Evolutionary conservation across 768 basidiomycete genomes (phyloP).

Genomic region (Leccinum incarnatum): DNA sequence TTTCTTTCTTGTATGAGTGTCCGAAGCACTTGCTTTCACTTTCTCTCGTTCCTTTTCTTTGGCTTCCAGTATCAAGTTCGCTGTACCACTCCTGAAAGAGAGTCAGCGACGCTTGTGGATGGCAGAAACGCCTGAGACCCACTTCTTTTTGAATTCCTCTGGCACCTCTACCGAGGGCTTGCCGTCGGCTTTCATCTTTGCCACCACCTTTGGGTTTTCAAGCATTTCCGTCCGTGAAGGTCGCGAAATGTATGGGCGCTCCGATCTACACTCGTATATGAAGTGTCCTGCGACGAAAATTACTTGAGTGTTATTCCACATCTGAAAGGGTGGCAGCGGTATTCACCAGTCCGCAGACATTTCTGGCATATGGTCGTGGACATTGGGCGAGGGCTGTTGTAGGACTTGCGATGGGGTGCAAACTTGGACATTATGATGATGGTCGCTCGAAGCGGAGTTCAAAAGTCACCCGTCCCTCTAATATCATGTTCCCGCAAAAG

Average conservation of each 20-base stretch:
- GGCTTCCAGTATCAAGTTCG: slow-evolving; percentile 77
- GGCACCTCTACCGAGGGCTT: slow-evolving; percentile 82
- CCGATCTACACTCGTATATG: slow-evolving; percentile 84
- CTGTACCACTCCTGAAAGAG: slow-evolving; percentile 62
- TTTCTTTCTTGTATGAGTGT: slow-evolving; percentile 35
- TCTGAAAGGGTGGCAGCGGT: neutral
- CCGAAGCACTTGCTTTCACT: slow-evolving; percentile 27
- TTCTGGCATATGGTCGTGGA: slow-evolving; percentile 78
- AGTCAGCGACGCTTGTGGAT: slow-evolving; percentile 1
- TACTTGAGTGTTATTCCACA: neutral
- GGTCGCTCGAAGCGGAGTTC: slow-evolving; percentile 13
- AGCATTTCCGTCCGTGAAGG: slow-evolving; percentile 86
- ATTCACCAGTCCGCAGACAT: slow-evolving; percentile 64
- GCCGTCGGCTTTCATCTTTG: slow-evolving; percentile 66
- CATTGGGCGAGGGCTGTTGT: slow-evolving; percentile 61
- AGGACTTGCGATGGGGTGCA: slow-evolving; percentile 66
- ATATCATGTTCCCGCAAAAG: neutral
- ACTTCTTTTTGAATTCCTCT: slow-evolving; percentile 88
- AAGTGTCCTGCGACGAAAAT: slow-evolving; percentile 63
- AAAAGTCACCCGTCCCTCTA: neutral
- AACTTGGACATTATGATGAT: slow-evolving; percentile 64
- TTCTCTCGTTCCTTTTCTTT: slow-evolving; percentile 76
- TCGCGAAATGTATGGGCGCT: slow-evolving; percentile 81
- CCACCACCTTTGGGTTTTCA: slow-evolving; percentile 67
- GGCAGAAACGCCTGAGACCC: slow-evolving; percentile 23